Conservation (phyloP, 164 flowering plant genomes). For the Piper longum region DNA sequence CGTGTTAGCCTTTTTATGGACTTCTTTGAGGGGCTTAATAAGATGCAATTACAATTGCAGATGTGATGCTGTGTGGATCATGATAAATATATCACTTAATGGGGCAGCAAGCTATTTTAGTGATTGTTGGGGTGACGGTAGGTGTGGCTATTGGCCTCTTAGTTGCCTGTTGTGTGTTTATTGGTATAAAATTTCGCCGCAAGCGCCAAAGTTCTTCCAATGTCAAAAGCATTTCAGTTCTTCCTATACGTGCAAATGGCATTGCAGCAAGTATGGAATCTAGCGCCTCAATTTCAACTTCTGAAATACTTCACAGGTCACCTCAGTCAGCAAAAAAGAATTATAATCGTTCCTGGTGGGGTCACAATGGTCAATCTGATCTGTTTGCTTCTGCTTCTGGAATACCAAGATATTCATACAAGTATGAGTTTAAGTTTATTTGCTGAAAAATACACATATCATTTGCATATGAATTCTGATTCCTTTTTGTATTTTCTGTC, state of each 20-base stretch:
- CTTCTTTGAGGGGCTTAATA: too few relatives aligned
- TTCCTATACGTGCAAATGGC: conserved; percentile 68
- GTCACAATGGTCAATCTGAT: conserved; percentile 36
- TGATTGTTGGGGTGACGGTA: conserved; percentile 52
- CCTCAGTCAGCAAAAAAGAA: conserved; percentile 15
- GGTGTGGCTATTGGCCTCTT: conserved; percentile 72
- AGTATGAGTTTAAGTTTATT: conserved; percentile 35
- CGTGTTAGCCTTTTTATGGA: too few relatives aligned
- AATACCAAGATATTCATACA: conserved; percentile 70
- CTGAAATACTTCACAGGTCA: conserved; percentile 19
- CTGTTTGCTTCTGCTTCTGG: conserved; percentile 52
- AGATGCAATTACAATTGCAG: conserved; percentile 8
- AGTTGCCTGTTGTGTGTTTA: conserved; percentile 43
- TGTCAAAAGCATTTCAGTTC: conserved; percentile 32
- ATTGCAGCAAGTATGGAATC: conserved; percentile 40
- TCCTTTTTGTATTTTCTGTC: neutral
- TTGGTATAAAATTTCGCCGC: conserved; percentile 54
- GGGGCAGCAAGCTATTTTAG: conserved; percentile 42
- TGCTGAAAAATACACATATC: too few relatives aligned
- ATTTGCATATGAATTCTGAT: too few relatives aligned
- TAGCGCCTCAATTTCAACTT: conserved; percentile 51
- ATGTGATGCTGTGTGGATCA: conserved; percentile 28
- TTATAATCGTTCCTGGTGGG: conserved; percentile 45
- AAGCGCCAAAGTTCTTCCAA: conserved; percentile 24
- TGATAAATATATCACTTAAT: conserved; percentile 28